Evolutionary conservation across 169 alveolate species (phyloP), one percentile per base, ranked within the genome.

Genomic region (Plasmodium chabaudi): DNA sequence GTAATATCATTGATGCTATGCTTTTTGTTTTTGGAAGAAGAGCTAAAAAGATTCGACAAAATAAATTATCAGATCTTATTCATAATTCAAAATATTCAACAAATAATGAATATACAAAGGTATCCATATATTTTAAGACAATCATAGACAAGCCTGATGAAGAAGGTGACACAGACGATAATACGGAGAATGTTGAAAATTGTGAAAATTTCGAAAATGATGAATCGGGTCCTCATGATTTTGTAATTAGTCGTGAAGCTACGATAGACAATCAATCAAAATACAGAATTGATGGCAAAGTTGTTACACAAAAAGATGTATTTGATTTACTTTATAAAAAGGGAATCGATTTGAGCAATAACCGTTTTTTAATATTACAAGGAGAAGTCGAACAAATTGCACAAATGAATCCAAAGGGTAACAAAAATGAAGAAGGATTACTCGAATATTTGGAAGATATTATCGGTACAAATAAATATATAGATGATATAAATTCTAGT

Each of bases 301-400:
- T 95, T 34, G 93, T 97, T n/a, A 94, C 96, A 13, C 97, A 97
- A 74, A 95, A 94, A 59, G 98, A 98, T 60, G 98, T 98, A 9
- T 94, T 95, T 13, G 95, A 94, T 21, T 86, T 95, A 44, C 95
- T 98, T 57, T 95, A 93, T 89, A 70, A 88, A 51, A 96, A 96
- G 82, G 99, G 99, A 17, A 97, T 98, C 46, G 99, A 98, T 88
- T 93, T 99, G 59, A 96, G 96, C 27, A 98, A 98, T 88, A 98
- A 97, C 64, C 94, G 99, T 61, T 98, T 97, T 84, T 82, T 95
- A 21, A 95, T 95, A 25, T 91, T 98, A 64, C 98, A 99, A 92
- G 99, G 99, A 5, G 99, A 99, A 89, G 99, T 99, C 19, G 99
- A 98, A 88, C 97, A 97, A 70, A 97, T 99, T 17, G 97, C 99